Evolutionary conservation across 2,329 filamentous ascomycete species (phyloP).

Genomic region (Cladosporium sp.): DNA sequence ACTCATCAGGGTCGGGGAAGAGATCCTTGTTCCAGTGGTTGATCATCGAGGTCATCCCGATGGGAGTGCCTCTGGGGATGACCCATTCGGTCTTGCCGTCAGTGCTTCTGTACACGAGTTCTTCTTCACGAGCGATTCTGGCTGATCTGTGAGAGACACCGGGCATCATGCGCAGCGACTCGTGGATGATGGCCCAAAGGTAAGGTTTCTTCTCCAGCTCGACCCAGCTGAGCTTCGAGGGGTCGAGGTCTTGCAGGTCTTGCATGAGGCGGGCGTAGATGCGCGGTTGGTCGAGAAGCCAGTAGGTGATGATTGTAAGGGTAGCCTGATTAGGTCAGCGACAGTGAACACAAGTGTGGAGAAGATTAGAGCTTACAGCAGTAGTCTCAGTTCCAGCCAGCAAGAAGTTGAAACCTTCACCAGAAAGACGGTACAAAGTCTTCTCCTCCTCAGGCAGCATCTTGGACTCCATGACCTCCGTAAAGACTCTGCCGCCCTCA

Average conservation of each 20-base stretch:
- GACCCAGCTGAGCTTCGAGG: slow-evolving; percentile 8
- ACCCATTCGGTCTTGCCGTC: slow-evolving; percentile 7
- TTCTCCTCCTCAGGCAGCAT: slow-evolving; percentile 10
- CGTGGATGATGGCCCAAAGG: slow-evolving; percentile 43
- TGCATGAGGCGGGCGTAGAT: slow-evolving; percentile 9
- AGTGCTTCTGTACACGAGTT: slow-evolving; percentile 6
- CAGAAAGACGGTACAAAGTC: slow-evolving; percentile 11
- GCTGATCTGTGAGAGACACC: slow-evolving; percentile 8
- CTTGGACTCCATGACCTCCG: slow-evolving; percentile 3
- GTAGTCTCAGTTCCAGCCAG: slow-evolving; percentile 18
- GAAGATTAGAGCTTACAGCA: too few relatives aligned
- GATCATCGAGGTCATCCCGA: slow-evolving; percentile 28
- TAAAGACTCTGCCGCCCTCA: slow-evolving; percentile 5
- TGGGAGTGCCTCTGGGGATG: slow-evolving; percentile 22
- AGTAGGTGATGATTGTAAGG: slow-evolving; percentile 10
- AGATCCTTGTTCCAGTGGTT: slow-evolving; percentile 25
- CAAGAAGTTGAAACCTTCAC: slow-evolving; percentile 13
- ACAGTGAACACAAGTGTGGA: too few relatives aligned
- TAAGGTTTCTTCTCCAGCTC: slow-evolving; percentile 33
- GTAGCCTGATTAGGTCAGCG: background rate
- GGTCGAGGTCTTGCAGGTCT: slow-evolving; percentile 13
- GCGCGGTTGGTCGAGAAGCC: slow-evolving; percentile 14
- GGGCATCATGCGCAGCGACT: slow-evolving; percentile 36
- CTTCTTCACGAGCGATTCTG: slow-evolving; percentile 10
- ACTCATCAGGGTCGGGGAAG: slow-evolving; percentile 33